These are phyloP conservation scores for Harringtonia lauricola DNA, from an alignment of 2,329 filamentous ascomycete species.

Conservation along the genomic window DNA sequence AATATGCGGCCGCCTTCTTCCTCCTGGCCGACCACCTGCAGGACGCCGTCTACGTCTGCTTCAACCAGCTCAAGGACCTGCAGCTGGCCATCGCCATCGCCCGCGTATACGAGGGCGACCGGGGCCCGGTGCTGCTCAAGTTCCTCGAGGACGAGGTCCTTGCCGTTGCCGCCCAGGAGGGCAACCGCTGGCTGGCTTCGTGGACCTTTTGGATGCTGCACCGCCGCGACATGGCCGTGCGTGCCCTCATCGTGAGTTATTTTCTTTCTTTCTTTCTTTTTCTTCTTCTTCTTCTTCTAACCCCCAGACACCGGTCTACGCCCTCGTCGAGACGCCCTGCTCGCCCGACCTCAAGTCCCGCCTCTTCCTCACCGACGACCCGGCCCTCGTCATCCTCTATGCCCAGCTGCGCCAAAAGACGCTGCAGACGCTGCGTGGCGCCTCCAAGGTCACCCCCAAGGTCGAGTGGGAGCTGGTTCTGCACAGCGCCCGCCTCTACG, in stretches of 20 bases:
- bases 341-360: conserved; percentile 63
- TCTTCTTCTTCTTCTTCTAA: neutral
- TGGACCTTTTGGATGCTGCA: conserved; percentile 94
- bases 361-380: conserved; percentile 81
- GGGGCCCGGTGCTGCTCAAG: conserved; percentile 59
- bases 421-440: conserved; percentile 74
- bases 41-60: conserved; percentile 76
- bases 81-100: conserved; percentile 84
- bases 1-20: conserved; percentile 94
- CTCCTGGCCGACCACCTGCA: conserved; percentile 74
- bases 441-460: conserved; percentile 64
- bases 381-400: conserved; percentile 79
- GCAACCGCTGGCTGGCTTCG: conserved; percentile 86
- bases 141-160: conserved; percentile 75
- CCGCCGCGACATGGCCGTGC: conserved; percentile 71
- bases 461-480: conserved; percentile 85
- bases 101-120: conserved; percentile 79
- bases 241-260: conserved; percentile 61
- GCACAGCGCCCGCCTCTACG: conserved; percentile 74
- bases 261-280: neutral
- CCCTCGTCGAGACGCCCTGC: conserved; percentile 57
- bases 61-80: conserved; percentile 77
- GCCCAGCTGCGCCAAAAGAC: conserved; percentile 73
- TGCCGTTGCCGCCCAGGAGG: conserved; percentile 63
- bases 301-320: conserved; percentile 62